Percentiles rank a stretch among this genome's conserved stretches.
Evolutionary conservation across 176 grass and related monocot species (phyloP).

Genomic region (Oryza glumipatula): DNA sequence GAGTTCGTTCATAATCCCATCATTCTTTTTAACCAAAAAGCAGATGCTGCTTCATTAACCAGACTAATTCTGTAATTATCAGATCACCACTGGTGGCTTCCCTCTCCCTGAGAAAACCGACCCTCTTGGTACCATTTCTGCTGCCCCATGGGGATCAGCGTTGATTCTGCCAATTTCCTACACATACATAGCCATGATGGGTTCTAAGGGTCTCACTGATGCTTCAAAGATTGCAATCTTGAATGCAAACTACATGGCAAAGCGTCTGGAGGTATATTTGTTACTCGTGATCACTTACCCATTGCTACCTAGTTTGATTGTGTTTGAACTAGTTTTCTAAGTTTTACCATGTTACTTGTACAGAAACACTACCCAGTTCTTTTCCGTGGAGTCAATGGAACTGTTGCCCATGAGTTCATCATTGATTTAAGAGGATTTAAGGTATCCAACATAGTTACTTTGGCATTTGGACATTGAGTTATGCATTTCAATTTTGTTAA

Average conservation of each 20-base stretch:
- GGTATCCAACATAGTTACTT: slow-evolving; percentile 43
- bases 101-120: slow-evolving; percentile 82
- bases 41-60: slow-evolving; percentile 2
- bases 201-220: slow-evolving; percentile 87
- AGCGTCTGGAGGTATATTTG: slow-evolving; percentile 86
- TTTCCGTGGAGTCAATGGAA: slow-evolving; percentile 99
- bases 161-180: slow-evolving; percentile 98
- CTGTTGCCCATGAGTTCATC: slow-evolving; percentile 96
- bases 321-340: slow-evolving; percentile 32
- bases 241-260: slow-evolving; percentile 99
- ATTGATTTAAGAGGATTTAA: slow-evolving; percentile 98
- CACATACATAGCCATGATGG: slow-evolving; percentile 99
- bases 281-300: slow-evolving; percentile 6
- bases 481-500: slow-evolving; percentile 27
- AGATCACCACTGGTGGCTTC: slow-evolving; percentile 91
- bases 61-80: slow-evolving; percentile 22
- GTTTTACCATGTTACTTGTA: slow-evolving; percentile 26
- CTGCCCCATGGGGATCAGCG: slow-evolving; percentile 99
- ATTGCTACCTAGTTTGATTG: slow-evolving; percentile 27
- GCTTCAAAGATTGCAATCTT: slow-evolving; percentile 98
- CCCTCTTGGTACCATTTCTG: slow-evolving; percentile 90
- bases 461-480: neutral
- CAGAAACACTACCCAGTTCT: slow-evolving; percentile 98
- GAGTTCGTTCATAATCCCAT: neutral
- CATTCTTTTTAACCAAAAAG: slow-evolving; percentile 28